phyloP scores from a whole-genome alignment of 441 rosid species.

The Adansonia madagascariensis region DNA sequence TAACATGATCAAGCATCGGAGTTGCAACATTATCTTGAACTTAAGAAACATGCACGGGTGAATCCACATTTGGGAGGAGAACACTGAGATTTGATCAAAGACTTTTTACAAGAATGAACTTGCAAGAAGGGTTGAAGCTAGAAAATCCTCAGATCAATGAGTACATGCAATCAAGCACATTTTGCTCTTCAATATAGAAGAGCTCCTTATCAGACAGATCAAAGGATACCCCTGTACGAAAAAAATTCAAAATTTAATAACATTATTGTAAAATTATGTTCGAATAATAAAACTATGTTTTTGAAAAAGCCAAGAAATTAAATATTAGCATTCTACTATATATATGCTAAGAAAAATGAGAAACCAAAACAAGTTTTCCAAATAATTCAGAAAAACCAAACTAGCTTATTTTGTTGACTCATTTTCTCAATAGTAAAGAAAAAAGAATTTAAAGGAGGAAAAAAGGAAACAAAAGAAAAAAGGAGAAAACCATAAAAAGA shows the following conservation, averaged over 20 bases:
- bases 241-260: not conserved
- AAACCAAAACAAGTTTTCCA: not conserved
- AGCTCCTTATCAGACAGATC: slow-evolving; percentile 90
- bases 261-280: not conserved
- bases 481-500: not conserved
- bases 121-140: slow-evolving; percentile 58
- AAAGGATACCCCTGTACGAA: slow-evolving; percentile 70
- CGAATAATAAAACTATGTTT: not conserved
- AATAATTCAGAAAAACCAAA: not conserved
- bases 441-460: not conserved
- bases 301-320: not conserved
- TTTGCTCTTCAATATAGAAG: slow-evolving; percentile 90
- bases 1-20: slow-evolving; percentile 57
- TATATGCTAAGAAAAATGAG: not conserved
- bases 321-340: not conserved
- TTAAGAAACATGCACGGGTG: slow-evolving; percentile 60
- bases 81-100: slow-evolving; percentile 89
- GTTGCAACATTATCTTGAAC: slow-evolving; percentile 46
- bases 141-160: slow-evolving; percentile 62
- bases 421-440: not conserved
- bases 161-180: slow-evolving; percentile 79
- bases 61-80: slow-evolving; percentile 93
- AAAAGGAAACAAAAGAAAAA: not conserved
- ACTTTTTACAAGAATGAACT: slow-evolving; percentile 74
- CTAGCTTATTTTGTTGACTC: not conserved